These are phyloP conservation scores for Limnanthes douglasii DNA, from an alignment of 345 rosid genomes.

Conservation along the genomic window DNA sequence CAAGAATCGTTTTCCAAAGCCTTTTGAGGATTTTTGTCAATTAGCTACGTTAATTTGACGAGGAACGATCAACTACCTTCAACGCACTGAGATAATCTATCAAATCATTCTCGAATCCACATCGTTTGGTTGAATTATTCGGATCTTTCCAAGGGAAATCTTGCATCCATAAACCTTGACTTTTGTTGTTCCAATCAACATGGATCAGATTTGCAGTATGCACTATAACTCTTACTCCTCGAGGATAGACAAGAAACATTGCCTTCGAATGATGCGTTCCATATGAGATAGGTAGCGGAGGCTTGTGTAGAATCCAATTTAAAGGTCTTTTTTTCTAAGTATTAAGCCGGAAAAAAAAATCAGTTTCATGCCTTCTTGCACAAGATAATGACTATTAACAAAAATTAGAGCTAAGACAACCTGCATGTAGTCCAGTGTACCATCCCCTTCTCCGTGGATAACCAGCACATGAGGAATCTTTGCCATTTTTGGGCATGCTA, in stretches of 20 bases:
- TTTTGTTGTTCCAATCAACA: constrained; percentile 96
- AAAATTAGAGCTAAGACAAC: constrained; percentile 15
- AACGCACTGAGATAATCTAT: constrained; percentile 64
- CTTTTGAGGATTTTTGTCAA: too few species aligned
- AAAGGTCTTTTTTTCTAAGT: constrained; percentile 62
- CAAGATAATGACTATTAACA: neutral
- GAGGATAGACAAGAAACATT: constrained; percentile 72
- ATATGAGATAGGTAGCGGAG: constrained; percentile 69
- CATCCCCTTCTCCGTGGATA: constrained; percentile 86
- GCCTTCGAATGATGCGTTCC: constrained; percentile 98
- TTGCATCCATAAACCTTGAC: constrained; percentile 98
- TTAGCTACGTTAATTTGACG: neutral
- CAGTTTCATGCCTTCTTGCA: constrained; percentile 1
- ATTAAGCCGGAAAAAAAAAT: constrained; percentile 7
- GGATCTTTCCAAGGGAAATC: constrained; percentile 95
- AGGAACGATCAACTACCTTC: constrained; percentile 33
- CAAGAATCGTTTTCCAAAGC: neutral
- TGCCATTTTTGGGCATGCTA: constrained; percentile 66
- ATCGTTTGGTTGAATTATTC: constrained; percentile 21
- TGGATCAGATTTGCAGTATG: constrained; percentile 87
- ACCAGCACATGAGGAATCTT: constrained; percentile 71
- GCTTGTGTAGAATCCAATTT: constrained; percentile 87
- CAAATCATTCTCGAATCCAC: constrained; percentile 78
- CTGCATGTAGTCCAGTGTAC: constrained; percentile 61
- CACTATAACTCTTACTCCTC: constrained; percentile 66